Percentiles rank a stretch among this genome's conserved stretches.
These are phyloP conservation scores for Pestalotiopsis sp. DNA, from an alignment of 2,329 filamentous ascomycete genomes.

Conservation along the genomic window DNA sequence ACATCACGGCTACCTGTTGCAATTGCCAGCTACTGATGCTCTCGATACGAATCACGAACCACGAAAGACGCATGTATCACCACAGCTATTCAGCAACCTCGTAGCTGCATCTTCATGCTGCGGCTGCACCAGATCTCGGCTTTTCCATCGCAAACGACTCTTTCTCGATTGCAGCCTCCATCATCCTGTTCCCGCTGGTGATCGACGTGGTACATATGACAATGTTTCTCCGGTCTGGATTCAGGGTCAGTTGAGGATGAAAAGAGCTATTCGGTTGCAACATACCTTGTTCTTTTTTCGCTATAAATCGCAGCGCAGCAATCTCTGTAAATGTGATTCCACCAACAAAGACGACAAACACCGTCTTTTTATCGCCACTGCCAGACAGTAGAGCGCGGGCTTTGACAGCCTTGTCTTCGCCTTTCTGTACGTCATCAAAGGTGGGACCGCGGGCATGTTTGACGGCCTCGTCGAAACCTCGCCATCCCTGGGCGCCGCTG, in stretches of 20 bases:
- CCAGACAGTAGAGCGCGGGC: slow-evolving; percentile 83
- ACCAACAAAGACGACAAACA: slow-evolving; percentile 97
- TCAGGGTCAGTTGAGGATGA: slow-evolving; percentile 16
- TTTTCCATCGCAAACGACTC: slow-evolving; percentile 58
- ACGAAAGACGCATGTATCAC: neutral
- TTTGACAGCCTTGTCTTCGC: slow-evolving; percentile 89
- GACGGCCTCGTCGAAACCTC: slow-evolving; percentile 89
- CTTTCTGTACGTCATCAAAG: slow-evolving; percentile 90
- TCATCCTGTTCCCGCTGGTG: slow-evolving; percentile 85
- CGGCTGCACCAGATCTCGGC: slow-evolving; percentile 21
- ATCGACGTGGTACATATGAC: slow-evolving; percentile 93
- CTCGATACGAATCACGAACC: too few relatives aligned
- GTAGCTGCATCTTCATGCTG: slow-evolving; percentile 8
- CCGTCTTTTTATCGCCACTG: slow-evolving; percentile 75
- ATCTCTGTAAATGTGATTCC: slow-evolving; percentile 97
- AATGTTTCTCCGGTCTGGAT: slow-evolving; percentile 73
- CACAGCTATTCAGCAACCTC: neutral
- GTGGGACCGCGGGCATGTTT: slow-evolving; percentile 87
- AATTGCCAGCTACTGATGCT: too few relatives aligned
- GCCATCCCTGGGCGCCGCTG: slow-evolving; percentile 78
- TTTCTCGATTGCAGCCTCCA: slow-evolving; percentile 82
- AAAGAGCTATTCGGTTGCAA: slow-evolving; percentile 16
- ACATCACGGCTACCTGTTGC: too few relatives aligned
- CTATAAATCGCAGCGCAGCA: slow-evolving; percentile 88
- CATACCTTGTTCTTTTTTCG: slow-evolving; percentile 76